Evolutionary conservation across 129 eudicot genomes (phyloP).

Genomic region (Flaveria linearis): DNA sequence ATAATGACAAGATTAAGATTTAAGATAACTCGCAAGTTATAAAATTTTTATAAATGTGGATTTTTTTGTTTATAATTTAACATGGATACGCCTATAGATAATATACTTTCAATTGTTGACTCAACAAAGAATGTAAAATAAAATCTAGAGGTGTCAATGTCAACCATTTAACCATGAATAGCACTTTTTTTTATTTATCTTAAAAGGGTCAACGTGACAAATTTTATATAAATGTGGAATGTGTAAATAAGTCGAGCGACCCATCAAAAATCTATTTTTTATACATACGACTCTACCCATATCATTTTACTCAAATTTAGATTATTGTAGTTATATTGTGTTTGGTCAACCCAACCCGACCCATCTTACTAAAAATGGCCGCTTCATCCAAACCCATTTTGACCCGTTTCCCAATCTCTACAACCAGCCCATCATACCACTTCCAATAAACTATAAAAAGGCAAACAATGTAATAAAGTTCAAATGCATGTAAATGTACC

Average conservation of each 20-base stretch:
- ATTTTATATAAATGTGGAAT: no score
- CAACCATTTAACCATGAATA: background rate
- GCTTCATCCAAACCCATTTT: background rate
- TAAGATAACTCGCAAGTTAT: conserved; percentile 16
- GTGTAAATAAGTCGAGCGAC: no score
- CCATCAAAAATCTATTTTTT: background rate
- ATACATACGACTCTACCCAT: background rate
- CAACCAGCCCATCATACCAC: background rate
- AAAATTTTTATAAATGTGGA: background rate
- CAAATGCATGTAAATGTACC: conserved; percentile 45
- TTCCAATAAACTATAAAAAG: background rate
- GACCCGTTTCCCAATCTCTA: background rate
- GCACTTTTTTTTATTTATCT: background rate
- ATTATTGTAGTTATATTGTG: background rate
- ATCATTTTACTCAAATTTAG: no score
- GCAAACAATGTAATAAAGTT: background rate
- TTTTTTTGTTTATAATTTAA: background rate
- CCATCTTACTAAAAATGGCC: background rate
- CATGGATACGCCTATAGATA: background rate
- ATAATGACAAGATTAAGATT: conserved; percentile 22
- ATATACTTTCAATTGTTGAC: background rate
- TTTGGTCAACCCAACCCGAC: background rate
- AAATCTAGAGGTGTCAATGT: background rate
- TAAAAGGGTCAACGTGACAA: background rate
- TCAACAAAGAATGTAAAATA: background rate